These are phyloP conservation scores for Lasiodiplodia gonubiensis DNA, from an alignment of 2,329 filamentous ascomycete genomes.

Conservation along the genomic window DNA sequence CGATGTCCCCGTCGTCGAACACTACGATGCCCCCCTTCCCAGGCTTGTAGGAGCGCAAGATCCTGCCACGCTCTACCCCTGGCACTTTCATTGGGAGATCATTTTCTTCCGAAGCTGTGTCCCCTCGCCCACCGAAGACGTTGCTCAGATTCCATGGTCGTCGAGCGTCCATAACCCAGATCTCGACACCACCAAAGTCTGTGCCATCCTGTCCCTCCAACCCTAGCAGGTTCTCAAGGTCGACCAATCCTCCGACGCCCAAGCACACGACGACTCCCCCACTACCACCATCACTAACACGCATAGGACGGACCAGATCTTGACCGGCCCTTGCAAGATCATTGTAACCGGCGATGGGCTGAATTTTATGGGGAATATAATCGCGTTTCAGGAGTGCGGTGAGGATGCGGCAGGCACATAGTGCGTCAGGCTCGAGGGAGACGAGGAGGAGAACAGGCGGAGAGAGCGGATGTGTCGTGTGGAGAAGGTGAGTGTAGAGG, in stretches of 20 bases:
- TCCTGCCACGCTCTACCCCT: conserved; percentile 75
- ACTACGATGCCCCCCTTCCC: conserved; percentile 89
- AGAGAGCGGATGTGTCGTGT: conserved; percentile 84
- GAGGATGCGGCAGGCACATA: conserved; percentile 94
- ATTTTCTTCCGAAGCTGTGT: conserved; percentile 1
- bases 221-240: conserved; percentile 79
- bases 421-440: conserved; percentile 90
- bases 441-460: conserved; percentile 91
- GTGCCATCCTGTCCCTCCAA: conserved; percentile 73
- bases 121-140: conserved; percentile 73
- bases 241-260: conserved; percentile 89
- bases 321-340: conserved; percentile 82
- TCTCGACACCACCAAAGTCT: conserved; percentile 81
- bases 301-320: conserved; percentile 84
- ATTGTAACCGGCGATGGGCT: conserved; percentile 89
- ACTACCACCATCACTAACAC: conserved; percentile 79
- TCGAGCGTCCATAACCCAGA: conserved; percentile 92
- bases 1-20: conserved; percentile 95
- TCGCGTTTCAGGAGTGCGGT: conserved; percentile 94
- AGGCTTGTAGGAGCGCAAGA: conserved; percentile 74
- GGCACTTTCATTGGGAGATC: conserved; percentile 45
- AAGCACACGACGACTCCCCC: conserved; percentile 91
- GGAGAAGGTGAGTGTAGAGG: conserved; percentile 87
- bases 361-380: conserved; percentile 97
- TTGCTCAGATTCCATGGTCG: conserved; percentile 95